Percentiles rank a stretch among this genome's conserved stretches.
phyloP scores from a whole-genome alignment of 2,329 filamentous ascomycete genomes.

The Malbranchea cinnamomea region DNA sequence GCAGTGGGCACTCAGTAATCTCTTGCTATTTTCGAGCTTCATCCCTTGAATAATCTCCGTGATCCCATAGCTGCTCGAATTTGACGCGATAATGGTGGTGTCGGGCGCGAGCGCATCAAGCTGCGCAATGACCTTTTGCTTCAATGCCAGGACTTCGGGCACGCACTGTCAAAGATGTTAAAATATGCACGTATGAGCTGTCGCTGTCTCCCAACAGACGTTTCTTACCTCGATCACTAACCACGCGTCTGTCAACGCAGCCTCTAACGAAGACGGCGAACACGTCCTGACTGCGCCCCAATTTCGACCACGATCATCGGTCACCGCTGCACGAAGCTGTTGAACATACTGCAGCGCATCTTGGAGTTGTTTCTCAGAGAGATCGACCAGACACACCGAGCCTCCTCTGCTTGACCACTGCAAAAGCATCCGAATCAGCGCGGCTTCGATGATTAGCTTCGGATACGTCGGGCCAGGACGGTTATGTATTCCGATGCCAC shows the following conservation, averaged over 20 bases:
- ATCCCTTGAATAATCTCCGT: conserved; percentile 28
- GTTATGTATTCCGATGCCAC: conserved; percentile 1
- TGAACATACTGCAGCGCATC: conserved; percentile 17
- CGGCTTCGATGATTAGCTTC: not conserved
- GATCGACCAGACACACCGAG: conserved; percentile 19
- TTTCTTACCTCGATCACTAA: conserved; percentile 23
- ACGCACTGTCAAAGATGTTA: conserved; percentile 32
- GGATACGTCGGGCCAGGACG: not conserved
- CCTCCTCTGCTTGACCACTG: conserved; percentile 22
- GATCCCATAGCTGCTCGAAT: conserved; percentile 34
- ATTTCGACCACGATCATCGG: conserved; percentile 4
- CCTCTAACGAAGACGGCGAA: conserved; percentile 11
- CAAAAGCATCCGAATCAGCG: not conserved
- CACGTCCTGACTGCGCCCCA: conserved; percentile 16
- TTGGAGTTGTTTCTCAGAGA: conserved; percentile 15
- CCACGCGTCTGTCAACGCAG: conserved; percentile 18
- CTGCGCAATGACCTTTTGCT: conserved; percentile 24
- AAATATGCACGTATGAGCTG: no score
- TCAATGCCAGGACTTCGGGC: conserved; percentile 30
- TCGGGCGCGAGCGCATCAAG: conserved; percentile 24
- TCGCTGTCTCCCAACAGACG: no score
- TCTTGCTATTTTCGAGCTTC: conserved; percentile 17
- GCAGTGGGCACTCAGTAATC: conserved; percentile 31
- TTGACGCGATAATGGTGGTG: conserved; percentile 30
- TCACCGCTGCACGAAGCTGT: conserved; percentile 12